Base-by-base conservation (phyloP, 192 early-diverging fungal species). In the Thamnidium elegans region DNA sequence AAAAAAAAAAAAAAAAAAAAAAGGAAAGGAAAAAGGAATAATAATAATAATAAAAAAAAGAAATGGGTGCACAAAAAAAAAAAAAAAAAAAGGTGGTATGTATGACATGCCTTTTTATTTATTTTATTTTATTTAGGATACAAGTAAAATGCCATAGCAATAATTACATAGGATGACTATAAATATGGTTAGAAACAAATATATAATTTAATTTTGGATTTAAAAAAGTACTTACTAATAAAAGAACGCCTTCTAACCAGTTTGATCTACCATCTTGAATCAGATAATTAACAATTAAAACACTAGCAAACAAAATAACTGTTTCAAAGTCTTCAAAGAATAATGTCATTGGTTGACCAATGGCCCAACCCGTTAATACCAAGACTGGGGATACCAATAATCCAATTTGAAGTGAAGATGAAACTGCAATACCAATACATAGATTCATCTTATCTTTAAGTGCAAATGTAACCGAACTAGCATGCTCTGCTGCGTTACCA, bases 361-460 rank as follows among this genome's bases (percentile, higher is more conserved):
- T 90, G 55, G 87, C 84, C 93, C 94, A 97, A n/a, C 94, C 96
- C 31, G 84, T 72, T 46, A 97, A 79, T 52, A 88, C 86, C 46
- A 87, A 68, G 17, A 86, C 59, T 3, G 87, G 88, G 7, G 86
- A 79, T 6, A 93, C 83, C 52, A 93, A 87, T 48, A 94, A 79
- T 0, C 90, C 88, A 59, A 98, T 96, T 75, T 98, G 96, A 69
- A 80, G 72, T 31, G 75, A 79, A 34, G 75, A 78, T 1, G 74
- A 70, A 21, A 68, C 32, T 7, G 68, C 68, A 39, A 78, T 74
- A 15, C 86, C 84, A 55, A 91, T 86, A n/a, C 80, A 81, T 54
- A 89, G 44, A 45, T 89, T 84, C 94, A 95, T 95, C 75, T 96
- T 95, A 80, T 98, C 83, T 55, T 90, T 87, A 72, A 93, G 81